Conservation (phyloP, 768 basidiomycete species). For the Gloeostereum incarnatum region DNA sequence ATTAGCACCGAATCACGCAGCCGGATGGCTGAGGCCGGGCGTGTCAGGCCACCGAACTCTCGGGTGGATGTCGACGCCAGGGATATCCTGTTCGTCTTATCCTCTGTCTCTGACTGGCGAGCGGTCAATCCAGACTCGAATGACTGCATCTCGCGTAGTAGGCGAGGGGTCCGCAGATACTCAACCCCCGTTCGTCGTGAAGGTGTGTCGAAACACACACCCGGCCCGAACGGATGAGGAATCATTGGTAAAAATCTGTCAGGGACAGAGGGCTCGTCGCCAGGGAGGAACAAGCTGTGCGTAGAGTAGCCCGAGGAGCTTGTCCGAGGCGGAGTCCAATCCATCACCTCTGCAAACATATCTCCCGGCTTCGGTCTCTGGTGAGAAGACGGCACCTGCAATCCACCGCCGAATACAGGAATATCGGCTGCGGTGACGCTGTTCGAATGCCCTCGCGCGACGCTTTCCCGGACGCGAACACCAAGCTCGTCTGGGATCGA, state of each 20-base stretch:
- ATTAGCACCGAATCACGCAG: neutral
- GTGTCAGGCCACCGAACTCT: slow-evolving; percentile 11
- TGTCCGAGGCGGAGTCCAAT: slow-evolving; percentile 35
- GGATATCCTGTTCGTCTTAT: neutral
- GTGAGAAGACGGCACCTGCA: neutral
- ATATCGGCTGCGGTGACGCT: slow-evolving; percentile 70
- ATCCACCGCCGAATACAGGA: slow-evolving; percentile 13
- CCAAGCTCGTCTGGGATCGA: slow-evolving; percentile 52
- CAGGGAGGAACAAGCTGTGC: slow-evolving; percentile 19
- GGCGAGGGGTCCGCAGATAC: slow-evolving; percentile 36
- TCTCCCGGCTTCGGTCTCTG: slow-evolving; percentile 23
- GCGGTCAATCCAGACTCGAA: slow-evolving; percentile 78
- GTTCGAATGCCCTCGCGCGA: slow-evolving; percentile 46
- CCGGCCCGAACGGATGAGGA: slow-evolving; percentile 52
- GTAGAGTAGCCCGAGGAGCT: slow-evolving; percentile 28
- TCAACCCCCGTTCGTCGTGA: slow-evolving; percentile 31
- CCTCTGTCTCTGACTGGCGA: slow-evolving; percentile 2
- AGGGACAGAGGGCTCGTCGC: slow-evolving; percentile 12
- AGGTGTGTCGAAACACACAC: slow-evolving; percentile 55
- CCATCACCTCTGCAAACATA: slow-evolving; percentile 59
- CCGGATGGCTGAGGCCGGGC: slow-evolving; percentile 1
- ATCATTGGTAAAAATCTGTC: slow-evolving; percentile 22
- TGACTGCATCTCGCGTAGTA: slow-evolving; percentile 78
- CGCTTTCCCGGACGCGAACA: neutral
- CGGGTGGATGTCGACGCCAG: slow-evolving; percentile 12